phyloP scores from a whole-genome alignment of 257 asterid species.

The Plantago ovata region DNA sequence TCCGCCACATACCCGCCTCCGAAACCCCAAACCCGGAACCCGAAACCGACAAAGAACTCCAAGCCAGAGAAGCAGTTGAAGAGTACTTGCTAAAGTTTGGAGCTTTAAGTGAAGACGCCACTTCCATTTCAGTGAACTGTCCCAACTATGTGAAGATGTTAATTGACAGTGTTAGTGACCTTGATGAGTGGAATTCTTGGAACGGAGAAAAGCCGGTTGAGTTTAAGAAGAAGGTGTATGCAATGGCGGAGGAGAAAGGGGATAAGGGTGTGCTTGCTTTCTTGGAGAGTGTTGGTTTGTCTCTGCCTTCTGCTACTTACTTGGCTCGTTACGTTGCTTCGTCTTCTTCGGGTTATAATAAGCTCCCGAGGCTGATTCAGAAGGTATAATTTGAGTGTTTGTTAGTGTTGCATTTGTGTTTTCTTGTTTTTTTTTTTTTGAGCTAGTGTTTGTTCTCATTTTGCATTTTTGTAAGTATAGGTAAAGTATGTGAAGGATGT shows the following conservation, averaged over 20 bases:
- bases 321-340: constrained; percentile 56
- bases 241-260: constrained; percentile 73
- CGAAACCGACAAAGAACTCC: constrained; percentile 12
- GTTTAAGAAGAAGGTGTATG: constrained; percentile 49
- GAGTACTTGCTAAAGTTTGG: constrained; percentile 55
- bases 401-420: background rate
- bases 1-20: constrained; percentile 17
- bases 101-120: constrained; percentile 59
- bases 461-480: constrained; percentile 40
- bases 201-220: constrained; percentile 21
- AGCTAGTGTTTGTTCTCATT: background rate
- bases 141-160: constrained; percentile 59
- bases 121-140: constrained; percentile 45
- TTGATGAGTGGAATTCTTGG: constrained; percentile 72
- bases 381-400: constrained; percentile 39
- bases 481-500: constrained; percentile 81
- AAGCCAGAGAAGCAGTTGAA: constrained; percentile 65
- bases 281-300: constrained; percentile 76
- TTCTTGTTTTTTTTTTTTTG: background rate
- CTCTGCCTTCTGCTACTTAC: constrained; percentile 72
- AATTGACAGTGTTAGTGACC: constrained; percentile 65
- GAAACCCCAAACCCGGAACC: constrained; percentile 21
- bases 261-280: constrained; percentile 81
- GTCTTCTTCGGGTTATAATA: constrained; percentile 41
- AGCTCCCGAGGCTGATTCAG: constrained; percentile 55